Evolutionary conservation across 192 early-diverging fungal genomes (phyloP), one percentile per base, ranked within the genome.

Genomic region (Podila epicladia): DNA sequence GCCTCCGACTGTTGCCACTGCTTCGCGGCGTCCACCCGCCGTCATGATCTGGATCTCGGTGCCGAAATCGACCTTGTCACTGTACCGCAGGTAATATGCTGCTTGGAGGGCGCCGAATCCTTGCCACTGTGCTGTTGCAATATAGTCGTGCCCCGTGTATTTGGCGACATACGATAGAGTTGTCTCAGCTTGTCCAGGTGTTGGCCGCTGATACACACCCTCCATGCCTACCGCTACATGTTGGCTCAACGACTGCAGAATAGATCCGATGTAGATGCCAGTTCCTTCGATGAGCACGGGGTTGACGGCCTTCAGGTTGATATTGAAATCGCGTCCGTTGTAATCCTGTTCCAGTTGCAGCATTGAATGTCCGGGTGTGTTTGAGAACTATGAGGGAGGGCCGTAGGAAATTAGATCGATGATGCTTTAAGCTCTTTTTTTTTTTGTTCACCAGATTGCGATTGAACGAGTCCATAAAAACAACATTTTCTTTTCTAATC

Each of bases 241-340:
- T 32, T 83, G 85, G 9, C 95, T 91, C 61, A 99, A 84, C 55
- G 97, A 96, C 85, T 99, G 97, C 62, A 99, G 84, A 83, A 95
- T 96, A 41, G 91, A 94, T 53, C 92, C 86, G 62, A 95, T 88
- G 82, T 89, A 97, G 61, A 97, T 92, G 55, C 98, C 98, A 17
- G 97, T 98, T 62, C 86, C 84, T 66, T 98, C 97, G 11, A 95
- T 72, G 5, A 92, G 93, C 65, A 96, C 96, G 37, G 97, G 94
- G 90, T 99, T 98, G 85, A 98, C 91, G 53, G 93, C 95, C 88
- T 98, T 99, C 80, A 95, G 63, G 83, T 94, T 97, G 73, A 94
- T 62, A 57, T 96, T 91, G 82, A 89, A 98, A 83, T 98, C 97
- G 15, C 88, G 72, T 35, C 97, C 97, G 55, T 90, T 89, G 84